These are phyloP conservation scores for apple (Malus domestica) DNA, from an alignment of 306 rosid species.

Conservation along the genomic window DNA sequence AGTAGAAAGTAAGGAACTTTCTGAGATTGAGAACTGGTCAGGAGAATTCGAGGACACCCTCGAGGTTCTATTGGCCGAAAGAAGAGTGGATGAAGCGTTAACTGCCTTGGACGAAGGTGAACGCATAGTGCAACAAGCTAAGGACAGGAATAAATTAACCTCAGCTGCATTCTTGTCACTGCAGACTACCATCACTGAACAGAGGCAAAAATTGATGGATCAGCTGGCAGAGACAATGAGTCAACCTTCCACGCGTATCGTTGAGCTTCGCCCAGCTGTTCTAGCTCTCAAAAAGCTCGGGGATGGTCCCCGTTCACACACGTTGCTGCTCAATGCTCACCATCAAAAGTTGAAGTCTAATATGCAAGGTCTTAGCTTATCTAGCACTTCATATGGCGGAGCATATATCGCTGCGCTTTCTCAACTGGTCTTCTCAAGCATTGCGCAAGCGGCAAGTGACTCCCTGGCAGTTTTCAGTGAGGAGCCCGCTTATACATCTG, in stretches of 20 bases:
- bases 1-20: conserved; percentile 36
- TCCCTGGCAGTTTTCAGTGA: conserved; percentile 55
- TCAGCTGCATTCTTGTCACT: conserved; percentile 34
- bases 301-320: conserved; percentile 80
- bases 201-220: conserved; percentile 56
- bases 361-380: conserved; percentile 30
- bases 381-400: conserved; percentile 27
- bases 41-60: conserved; percentile 59
- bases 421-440: conserved; percentile 61
- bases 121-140: conserved; percentile 29
- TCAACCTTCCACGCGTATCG: conserved; percentile 52
- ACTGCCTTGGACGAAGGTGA: conserved; percentile 63
- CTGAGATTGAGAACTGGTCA: conserved; percentile 54
- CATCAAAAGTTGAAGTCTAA: conserved; percentile 38
- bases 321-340: conserved; percentile 57
- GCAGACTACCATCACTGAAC: conserved; percentile 41
- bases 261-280: conserved; percentile 60
- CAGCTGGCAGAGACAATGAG: conserved; percentile 65
- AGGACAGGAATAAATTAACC: conserved; percentile 25
- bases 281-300: conserved; percentile 63
- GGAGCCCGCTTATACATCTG: conserved; percentile 77
- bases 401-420: conserved; percentile 59
- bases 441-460: conserved; percentile 67
- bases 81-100: conserved; percentile 74
- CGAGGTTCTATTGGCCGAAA: conserved; percentile 78